These are phyloP conservation scores for Phialemonium atrogriseum DNA, from an alignment of 2,329 filamentous ascomycete genomes.

Conservation along the genomic window DNA sequence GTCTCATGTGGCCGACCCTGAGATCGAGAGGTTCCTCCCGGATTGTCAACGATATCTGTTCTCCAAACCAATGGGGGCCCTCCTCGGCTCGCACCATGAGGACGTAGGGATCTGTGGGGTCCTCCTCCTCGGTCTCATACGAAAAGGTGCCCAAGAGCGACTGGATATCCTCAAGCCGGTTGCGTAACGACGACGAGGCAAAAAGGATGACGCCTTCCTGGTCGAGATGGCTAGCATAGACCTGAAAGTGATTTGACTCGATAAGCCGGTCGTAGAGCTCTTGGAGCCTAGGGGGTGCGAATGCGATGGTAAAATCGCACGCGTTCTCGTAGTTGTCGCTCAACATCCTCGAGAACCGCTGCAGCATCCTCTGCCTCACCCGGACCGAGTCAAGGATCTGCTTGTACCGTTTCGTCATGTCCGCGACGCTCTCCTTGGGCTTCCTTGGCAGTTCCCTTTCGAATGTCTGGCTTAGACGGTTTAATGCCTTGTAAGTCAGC, in stretches of 20 bases:
- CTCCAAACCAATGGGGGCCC: slow-evolving; percentile 72
- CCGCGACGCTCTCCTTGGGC: slow-evolving; percentile 71
- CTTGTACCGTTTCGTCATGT: slow-evolving; percentile 98
- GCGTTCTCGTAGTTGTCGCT: slow-evolving; percentile 94
- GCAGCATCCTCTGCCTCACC: slow-evolving; percentile 90
- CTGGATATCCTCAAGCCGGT: slow-evolving; percentile 73
- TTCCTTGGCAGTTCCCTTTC: slow-evolving; percentile 82
- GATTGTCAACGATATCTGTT: slow-evolving; percentile 61
- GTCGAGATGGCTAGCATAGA: slow-evolving; percentile 63
- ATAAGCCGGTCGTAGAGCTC: slow-evolving; percentile 75
- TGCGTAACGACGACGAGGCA: slow-evolving; percentile 70
- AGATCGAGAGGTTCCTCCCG: slow-evolving; percentile 76
- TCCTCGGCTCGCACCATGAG: slow-evolving; percentile 78
- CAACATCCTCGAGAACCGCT: slow-evolving; percentile 85
- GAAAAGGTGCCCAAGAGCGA: slow-evolving; percentile 68
- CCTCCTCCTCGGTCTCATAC: slow-evolving; percentile 52
- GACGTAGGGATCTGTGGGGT: slow-evolving; percentile 73
- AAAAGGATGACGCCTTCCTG: slow-evolving; percentile 75
- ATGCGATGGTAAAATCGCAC: slow-evolving; percentile 84
- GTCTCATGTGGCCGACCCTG: slow-evolving; percentile 74
- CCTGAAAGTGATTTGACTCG: slow-evolving; percentile 77
- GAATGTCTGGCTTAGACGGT: slow-evolving; percentile 81
- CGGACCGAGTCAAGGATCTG: slow-evolving; percentile 91
- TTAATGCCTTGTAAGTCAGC: slow-evolving; percentile 85
- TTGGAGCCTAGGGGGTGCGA: slow-evolving; percentile 57